phyloP scores from a whole-genome alignment of 129 eudicot genomes.

The Deinandra increscens region DNA sequence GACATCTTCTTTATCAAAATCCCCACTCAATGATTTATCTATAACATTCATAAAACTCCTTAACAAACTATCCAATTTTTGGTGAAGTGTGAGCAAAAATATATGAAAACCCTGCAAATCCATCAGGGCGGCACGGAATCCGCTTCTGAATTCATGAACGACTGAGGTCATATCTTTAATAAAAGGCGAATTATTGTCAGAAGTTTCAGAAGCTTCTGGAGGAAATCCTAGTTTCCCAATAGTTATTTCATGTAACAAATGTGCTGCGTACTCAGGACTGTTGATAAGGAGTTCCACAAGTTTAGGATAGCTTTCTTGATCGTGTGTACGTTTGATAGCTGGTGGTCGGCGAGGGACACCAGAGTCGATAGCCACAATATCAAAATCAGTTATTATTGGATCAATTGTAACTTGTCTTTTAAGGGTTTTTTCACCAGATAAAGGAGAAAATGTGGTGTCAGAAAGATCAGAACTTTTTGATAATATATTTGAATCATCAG shows the following conservation, averaged over 20 bases:
- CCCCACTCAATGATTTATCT: conserved; percentile 47
- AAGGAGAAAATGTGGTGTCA: conserved; percentile 53
- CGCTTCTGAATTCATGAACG: conserved; percentile 68
- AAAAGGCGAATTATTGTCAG: conserved; percentile 30
- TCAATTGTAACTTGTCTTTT: conserved; percentile 53
- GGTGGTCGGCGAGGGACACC: conserved; percentile 99
- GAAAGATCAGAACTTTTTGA: conserved; percentile 66
- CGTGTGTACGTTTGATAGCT: conserved; percentile 83
- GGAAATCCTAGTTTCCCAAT: conserved; percentile 69
- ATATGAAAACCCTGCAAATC: conserved; percentile 97
- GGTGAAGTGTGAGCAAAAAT: conserved; percentile 85
- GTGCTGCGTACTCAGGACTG: conserved; percentile 76
- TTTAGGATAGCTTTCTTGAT: conserved; percentile 82
- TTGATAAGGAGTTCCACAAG: conserved; percentile 90
- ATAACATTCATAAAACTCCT: conserved; percentile 57
- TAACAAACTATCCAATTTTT: conserved; percentile 70
- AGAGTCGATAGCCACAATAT: conserved; percentile 88
- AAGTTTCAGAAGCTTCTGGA: conserved; percentile 41
- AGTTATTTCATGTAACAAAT: conserved; percentile 69
- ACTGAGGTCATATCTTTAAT: conserved; percentile 52
- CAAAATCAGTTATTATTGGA: conserved; percentile 42
- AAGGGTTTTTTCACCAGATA: conserved; percentile 48
- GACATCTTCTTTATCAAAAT: conserved; percentile 67
- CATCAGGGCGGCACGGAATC: conserved; percentile 85
- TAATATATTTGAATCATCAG: conserved; percentile 49